These are phyloP conservation scores for Chaetomidium leptoderma DNA, from an alignment of 495 filamentous ascomycete genomes.

Conservation along the genomic window DNA sequence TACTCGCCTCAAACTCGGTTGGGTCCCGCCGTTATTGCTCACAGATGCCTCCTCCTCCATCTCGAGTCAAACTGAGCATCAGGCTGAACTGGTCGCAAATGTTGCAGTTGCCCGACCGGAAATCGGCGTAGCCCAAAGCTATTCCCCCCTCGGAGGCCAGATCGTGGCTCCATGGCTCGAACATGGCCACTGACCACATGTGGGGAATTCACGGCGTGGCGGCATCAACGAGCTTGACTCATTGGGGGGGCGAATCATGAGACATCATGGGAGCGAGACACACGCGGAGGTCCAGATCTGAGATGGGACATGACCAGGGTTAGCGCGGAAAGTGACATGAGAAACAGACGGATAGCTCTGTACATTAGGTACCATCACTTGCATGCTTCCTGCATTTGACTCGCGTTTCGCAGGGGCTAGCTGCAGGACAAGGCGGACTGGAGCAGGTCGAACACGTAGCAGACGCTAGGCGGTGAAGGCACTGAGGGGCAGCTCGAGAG, in stretches of 20 bases:
- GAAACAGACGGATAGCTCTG: background rate
- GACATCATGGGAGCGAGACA: background rate
- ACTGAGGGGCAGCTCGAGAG: background rate
- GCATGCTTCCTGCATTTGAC: constrained; percentile 3
- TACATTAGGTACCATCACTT: background rate
- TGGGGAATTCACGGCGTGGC: no score
- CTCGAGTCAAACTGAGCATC: no score
- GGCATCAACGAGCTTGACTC: no score
- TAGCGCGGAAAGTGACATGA: background rate
- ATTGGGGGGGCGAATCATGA: background rate
- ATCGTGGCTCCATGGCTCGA: background rate
- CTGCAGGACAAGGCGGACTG: background rate
- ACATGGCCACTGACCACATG: no score
- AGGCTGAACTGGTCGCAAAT: no score
- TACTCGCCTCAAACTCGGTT: no score
- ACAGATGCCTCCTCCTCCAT: no score
- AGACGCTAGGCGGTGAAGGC: constrained; percentile 4
- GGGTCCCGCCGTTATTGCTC: no score
- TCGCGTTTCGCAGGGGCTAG: background rate
- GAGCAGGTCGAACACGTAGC: constrained; percentile 8
- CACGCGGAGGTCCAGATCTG: background rate
- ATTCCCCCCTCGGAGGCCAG: background rate
- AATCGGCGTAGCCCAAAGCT: background rate
- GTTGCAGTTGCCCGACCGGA: no score
- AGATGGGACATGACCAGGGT: background rate